These are phyloP conservation scores for Lasiosphaeria ovina DNA, from an alignment of 495 filamentous ascomycete genomes.

Conservation along the genomic window DNA sequence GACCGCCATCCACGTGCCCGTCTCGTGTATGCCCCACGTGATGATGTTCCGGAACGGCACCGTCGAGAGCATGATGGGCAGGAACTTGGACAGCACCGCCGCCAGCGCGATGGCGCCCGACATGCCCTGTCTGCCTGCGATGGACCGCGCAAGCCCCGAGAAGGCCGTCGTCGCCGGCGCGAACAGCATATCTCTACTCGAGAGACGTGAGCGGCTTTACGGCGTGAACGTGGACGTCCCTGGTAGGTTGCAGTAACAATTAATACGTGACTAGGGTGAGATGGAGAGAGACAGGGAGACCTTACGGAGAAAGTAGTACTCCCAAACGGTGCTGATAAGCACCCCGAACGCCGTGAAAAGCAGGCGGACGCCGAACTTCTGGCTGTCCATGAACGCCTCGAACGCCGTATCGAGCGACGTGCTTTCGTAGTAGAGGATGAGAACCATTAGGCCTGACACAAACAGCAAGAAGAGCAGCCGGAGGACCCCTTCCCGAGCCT, in stretches of 20 bases:
- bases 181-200: neutral
- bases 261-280: too few species aligned
- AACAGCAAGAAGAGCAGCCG: slow-evolving; percentile 13
- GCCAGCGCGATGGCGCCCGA: slow-evolving; percentile 23
- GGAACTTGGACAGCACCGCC: slow-evolving; percentile 37
- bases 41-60: slow-evolving; percentile 37
- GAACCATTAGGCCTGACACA: slow-evolving; percentile 32
- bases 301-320: slow-evolving; percentile 6
- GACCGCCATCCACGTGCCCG: slow-evolving; percentile 35
- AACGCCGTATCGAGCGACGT: slow-evolving; percentile 32
- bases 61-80: slow-evolving; percentile 38
- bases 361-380: slow-evolving; percentile 41
- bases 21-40: slow-evolving; percentile 28
- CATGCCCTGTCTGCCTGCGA: neutral
- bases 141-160: neutral
- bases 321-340: slow-evolving; percentile 23
- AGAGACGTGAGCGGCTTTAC: neutral
- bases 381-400: slow-evolving; percentile 41
- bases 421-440: slow-evolving; percentile 42
- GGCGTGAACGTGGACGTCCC: neutral
- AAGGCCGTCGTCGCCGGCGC: slow-evolving; percentile 1
- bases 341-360: slow-evolving; percentile 38
- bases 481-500: neutral
- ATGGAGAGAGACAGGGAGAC: too few species aligned
- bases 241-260: too few species aligned